Evolutionary conservation across 805 yeast species (phyloP), one percentile per base, ranked within the genome.

Genomic region (Kodamaea kaohsiungensis): DNA sequence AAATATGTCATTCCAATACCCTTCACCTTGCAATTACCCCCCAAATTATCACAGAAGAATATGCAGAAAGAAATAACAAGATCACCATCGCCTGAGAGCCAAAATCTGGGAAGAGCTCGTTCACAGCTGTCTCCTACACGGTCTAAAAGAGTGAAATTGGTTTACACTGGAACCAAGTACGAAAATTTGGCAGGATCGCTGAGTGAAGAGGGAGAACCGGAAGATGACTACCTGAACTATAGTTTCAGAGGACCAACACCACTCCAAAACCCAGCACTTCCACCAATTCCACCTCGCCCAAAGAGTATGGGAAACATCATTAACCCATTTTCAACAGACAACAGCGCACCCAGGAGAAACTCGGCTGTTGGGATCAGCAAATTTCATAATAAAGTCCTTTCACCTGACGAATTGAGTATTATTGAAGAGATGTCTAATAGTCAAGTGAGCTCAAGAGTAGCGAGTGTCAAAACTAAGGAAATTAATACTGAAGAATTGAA

Each of bases 1-100:
- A 63, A 67, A 46, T 68, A 75, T 53, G 70, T 68, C 6, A 75
- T 75, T 40, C 80, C 80, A 1, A 72, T 76, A 40, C 80, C 80
- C 2, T 75, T 76, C 57, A 69, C 75, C 5, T 59, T 76, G 42
- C 65, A 66, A 35, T 58, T 76, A 46, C 80, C 80, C 1, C 80
- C 80, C 3, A 73, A 70, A 50, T 61, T 76, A 43, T 67, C 74
- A 46, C 66, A 68, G 6, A 62, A 61, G 15, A 69, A 69, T 53
- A 47, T 52, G 1, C 43, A 46, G 6, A 40, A 45, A 37, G 57
- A 58, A n/a, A 22, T 48, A 8, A 51, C 59, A 8, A 50, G 63
- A 25, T 56, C 61, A 5, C 48, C 39, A 9, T 53, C 59, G 37
- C 64, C 65, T 13, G 45, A 17, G 9, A 40, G 53, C 37, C n/a